Evolutionary conservation across 768 basidiomycete species (phyloP), one percentile per base, ranked within the genome.

Genomic region (Amanita muscaria): DNA sequence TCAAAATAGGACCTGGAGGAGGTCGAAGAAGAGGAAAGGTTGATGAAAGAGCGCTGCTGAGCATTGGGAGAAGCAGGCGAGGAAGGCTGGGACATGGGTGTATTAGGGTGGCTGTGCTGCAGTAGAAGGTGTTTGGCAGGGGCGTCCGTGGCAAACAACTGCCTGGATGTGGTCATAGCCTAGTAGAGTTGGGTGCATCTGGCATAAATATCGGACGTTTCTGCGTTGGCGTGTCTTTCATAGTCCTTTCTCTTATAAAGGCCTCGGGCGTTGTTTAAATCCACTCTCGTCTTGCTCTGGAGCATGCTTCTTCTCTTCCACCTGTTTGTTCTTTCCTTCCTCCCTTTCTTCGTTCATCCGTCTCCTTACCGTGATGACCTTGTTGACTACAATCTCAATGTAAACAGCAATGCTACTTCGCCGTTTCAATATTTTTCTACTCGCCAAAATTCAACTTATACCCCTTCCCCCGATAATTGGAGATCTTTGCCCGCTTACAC

Each of bases 401-500:
- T 70, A 54, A 88, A 88, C 64, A 67, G 83, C 61, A 69, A 79
- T 60, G 85, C 88, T 10, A 66, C 74, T 44, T 69, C 72, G 43
- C 76, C 80, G 3, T 59, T 79, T 14, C 71, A 90, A 25, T 92
- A 92, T 58, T 59, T 65, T 42, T 62, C 85, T 2, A 65, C 68
- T 43, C 76, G 85, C 31, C 62, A 72, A 2, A 84, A 79, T 53
- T 65, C 65, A 1, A 79, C 73, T 7, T 92, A 93, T 62, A 84
- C 78, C 0, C 72, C 76, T 0, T 92, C 89, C 0, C 92, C 92
- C 0, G 36, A 51, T 11, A 96, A 96, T 62, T 96, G 92, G 92
- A 79, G 92, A 15, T 65, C 76, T 5, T 64, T 89, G 9, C 88
- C 88, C 1, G 71, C 79, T 40, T 91, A 91, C 58, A 87, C 83